Base-by-base conservation (phyloP, 2,329 filamentous ascomycete genomes). In the Paecilomyces formosus region DNA sequence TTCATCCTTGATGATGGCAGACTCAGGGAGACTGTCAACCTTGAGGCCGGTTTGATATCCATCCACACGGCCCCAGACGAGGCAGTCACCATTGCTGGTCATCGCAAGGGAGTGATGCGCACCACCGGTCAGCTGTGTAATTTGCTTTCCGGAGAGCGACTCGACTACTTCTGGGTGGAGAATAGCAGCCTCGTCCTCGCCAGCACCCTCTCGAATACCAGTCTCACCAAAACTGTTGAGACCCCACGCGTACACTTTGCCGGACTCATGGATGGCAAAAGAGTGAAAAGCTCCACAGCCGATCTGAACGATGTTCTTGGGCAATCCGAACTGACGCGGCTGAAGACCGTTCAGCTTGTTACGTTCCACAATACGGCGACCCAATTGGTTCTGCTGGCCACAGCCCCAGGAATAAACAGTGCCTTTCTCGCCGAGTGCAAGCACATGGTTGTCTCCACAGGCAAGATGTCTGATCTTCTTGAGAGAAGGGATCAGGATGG, bases 181-280 rank as follows among this genome's bases (percentile, higher is more conserved):
- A 55, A 96, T 82, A 61, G 88, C 85, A 33, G 87, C 87, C 63
- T 88, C 85, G 56, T 88, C 85, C 59, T 87, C 83, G 31, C 86
- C 87, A 13, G 83, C 85, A 57, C 81, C 79, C 51, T 84, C 81
- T 15, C 79, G 78, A 59, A 88, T 81, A 35, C 88, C 90, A 15
- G 89, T 89, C 76, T 96, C 88, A 62, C 88, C 89, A 73, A 89
- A 95, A 75, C 89, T 92, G 81, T 96, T 96, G 30, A 93, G 79
- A 24, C 92, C 91, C 90, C 91, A 96, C 0, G 86, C 84, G 74
- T 86, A 94, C 31, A 93, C 87, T 30, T 83, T 81, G 45, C 86
- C 86, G 28, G 86, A 82, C 61, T 85, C 82, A 65, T 83, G 82
- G 54, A 91, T 82, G 55, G 88, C 88, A 66, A 96, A 93, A 65